Evolutionary conservation across 2,329 filamentous ascomycete genomes (phyloP).

Genomic region (Coniochaeta prunicola): DNA sequence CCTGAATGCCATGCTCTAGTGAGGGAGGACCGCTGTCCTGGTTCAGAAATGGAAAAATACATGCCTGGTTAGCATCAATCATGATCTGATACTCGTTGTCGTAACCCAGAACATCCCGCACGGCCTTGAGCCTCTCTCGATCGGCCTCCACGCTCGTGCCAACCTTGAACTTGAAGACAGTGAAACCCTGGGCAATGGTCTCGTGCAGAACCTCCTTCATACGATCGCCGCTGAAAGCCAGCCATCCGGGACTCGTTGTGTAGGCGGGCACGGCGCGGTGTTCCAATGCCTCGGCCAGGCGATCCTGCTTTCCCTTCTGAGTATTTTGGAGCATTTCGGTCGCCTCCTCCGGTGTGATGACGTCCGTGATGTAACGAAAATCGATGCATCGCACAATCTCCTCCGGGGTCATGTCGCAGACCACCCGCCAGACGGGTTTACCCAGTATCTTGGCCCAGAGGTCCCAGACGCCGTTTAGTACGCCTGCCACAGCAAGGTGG

Average conservation of each 20-base stretch:
- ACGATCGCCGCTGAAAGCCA: slow-evolving; percentile 85
- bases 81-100: slow-evolving; percentile 80
- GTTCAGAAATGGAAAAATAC: slow-evolving; percentile 55
- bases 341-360: slow-evolving; percentile 81
- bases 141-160: slow-evolving; percentile 68
- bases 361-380: slow-evolving; percentile 91
- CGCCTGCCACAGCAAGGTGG: slow-evolving; percentile 80
- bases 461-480: slow-evolving; percentile 91
- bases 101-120: slow-evolving; percentile 72
- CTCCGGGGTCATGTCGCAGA: slow-evolving; percentile 83
- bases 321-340: slow-evolving; percentile 60
- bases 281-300: slow-evolving; percentile 66
- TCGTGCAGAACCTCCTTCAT: slow-evolving; percentile 69
- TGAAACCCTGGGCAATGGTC: slow-evolving; percentile 70
- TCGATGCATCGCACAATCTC: slow-evolving; percentile 85
- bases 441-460: slow-evolving; percentile 80
- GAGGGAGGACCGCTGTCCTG: slow-evolving; percentile 81
- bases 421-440: slow-evolving; percentile 86
- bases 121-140: slow-evolving; percentile 61
- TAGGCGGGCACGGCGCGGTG: slow-evolving; percentile 80
- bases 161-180: slow-evolving; percentile 88
- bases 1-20: slow-evolving; percentile 88
- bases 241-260: slow-evolving; percentile 84
- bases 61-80: slow-evolving; percentile 91
- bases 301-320: slow-evolving; percentile 60